Percentiles rank a stretch among this genome's conserved stretches.
These are phyloP conservation scores for Pelargonium fulgidum DNA, from an alignment of 441 rosid species.

Conservation along the genomic window DNA sequence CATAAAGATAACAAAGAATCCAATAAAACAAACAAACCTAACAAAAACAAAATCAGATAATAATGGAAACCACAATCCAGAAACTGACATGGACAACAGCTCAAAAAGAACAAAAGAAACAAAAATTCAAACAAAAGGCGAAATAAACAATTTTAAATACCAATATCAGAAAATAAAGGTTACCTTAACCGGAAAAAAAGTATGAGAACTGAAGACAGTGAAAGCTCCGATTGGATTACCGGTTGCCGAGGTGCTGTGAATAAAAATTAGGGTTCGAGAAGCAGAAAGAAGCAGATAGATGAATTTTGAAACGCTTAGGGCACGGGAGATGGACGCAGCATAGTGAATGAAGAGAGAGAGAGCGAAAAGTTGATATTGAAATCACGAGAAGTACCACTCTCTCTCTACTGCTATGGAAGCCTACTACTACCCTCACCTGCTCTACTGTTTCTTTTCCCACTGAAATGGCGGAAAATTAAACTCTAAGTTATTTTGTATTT, in stretches of 20 bases:
- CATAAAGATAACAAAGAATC: neutral
- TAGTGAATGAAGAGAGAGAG: constrained; percentile 38
- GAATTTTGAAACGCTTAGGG: constrained; percentile 27
- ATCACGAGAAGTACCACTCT: constrained; percentile 38
- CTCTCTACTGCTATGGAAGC: neutral
- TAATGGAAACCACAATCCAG: neutral
- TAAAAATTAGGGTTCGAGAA: constrained; percentile 11
- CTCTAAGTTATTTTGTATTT: neutral
- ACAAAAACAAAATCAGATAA: neutral
- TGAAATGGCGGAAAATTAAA: constrained; percentile 31
- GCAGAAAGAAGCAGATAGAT: constrained; percentile 5
- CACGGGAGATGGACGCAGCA: constrained; percentile 33
- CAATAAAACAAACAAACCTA: neutral
- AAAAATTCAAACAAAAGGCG: neutral
- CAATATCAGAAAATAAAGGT: neutral
- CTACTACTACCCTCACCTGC: neutral
- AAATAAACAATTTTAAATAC: neutral
- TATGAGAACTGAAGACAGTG: neutral
- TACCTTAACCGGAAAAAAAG: neutral
- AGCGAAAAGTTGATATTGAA: constrained; percentile 20
- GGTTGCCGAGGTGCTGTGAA: neutral
- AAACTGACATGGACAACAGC: neutral
- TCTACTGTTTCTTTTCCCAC: constrained; percentile 16
- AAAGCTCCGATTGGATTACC: neutral
- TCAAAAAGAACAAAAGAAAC: neutral